Base-by-base conservation (phyloP, 1,284 basidiomycete genomes). In the Fistulinella cinereoalba region DNA sequence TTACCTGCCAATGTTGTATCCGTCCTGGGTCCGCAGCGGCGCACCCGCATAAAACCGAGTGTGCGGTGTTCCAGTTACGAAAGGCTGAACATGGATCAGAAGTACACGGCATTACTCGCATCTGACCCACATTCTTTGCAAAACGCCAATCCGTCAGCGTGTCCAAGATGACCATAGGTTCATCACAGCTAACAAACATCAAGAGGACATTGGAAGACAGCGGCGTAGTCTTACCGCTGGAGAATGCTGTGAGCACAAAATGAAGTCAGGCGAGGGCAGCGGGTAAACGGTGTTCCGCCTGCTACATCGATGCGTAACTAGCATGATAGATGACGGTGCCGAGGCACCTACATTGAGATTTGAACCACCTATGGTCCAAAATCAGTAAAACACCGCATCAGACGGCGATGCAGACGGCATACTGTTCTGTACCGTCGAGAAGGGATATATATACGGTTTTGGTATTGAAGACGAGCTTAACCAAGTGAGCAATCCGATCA, bases 21-120 rank as follows among this genome's bases (percentile, higher is more conserved):
- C 95, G 50, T 97, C 92, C 40, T 85, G 76, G 0, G 94, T 97
- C 21, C 91, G 79, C 34, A 97, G 64, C 2, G 94, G 94, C 22
- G 91, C 90, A 15, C 91, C 93, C 4, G 94, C 94, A 62, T 96
- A 97, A 67, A 97, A 97, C 24, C 91, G 80, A 21, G 93, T 76
- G 53, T 82, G 66, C 1, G 91, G 88, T 21, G 71, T 55, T 1
- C 80, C 84, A 5, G 69, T 69, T 22, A 93, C 90, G 41, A 88
- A 73, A 0, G 94, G 94, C 81, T 96, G 69, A 9, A 46, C 25
- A 5, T 23, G 3, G 4, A 31, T 51, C 29, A 56, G 36, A n/a
- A 15, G 27, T 37, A 23, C 21, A 29, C 31, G 12, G 32, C 19
- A 21, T 3, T 32, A 18, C 29, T 28, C 25, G n/a, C n/a, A n/a